Evolutionary conservation across 2,329 filamentous ascomycete species (phyloP).

Genomic region (Fusarium sambucinum): DNA sequence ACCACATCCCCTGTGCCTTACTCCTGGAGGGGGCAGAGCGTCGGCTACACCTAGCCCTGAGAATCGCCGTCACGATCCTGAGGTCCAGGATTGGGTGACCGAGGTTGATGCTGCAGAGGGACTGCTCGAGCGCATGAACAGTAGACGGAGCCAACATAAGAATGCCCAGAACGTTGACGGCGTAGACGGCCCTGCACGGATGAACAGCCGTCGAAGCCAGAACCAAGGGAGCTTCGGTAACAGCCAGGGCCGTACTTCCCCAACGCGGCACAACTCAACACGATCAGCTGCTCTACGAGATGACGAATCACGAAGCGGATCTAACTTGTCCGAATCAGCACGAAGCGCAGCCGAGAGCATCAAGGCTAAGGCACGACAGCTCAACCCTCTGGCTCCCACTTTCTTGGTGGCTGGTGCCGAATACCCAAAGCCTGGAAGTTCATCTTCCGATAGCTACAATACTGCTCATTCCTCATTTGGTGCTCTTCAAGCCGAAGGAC

Average conservation of each 20-base stretch:
- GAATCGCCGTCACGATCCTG: constrained; percentile 58
- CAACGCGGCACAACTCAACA: constrained; percentile 54
- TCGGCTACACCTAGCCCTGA: constrained; percentile 59
- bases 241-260: constrained; percentile 53
- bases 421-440: constrained; percentile 55
- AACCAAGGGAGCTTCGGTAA: constrained; percentile 28
- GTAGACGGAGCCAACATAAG: constrained; percentile 38
- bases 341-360: constrained; percentile 59
- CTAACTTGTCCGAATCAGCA: constrained; percentile 68
- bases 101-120: constrained; percentile 68
- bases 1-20: constrained; percentile 41
- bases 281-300: constrained; percentile 54
- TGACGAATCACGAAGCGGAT: constrained; percentile 66
- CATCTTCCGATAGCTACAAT: constrained; percentile 61
- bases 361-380: constrained; percentile 53
- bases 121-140: constrained; percentile 61
- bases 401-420: constrained; percentile 46
- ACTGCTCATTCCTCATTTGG: constrained; percentile 67
- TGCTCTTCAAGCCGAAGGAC: constrained; percentile 65
- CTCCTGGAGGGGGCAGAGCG: constrained; percentile 47
- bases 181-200: constrained; percentile 62
- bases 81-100: constrained; percentile 69
- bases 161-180: constrained; percentile 56
- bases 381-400: constrained; percentile 50
- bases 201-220: constrained; percentile 50